phyloP scores from a whole-genome alignment of 148 eudicot species.

The Nepenthes gracilis region DNA sequence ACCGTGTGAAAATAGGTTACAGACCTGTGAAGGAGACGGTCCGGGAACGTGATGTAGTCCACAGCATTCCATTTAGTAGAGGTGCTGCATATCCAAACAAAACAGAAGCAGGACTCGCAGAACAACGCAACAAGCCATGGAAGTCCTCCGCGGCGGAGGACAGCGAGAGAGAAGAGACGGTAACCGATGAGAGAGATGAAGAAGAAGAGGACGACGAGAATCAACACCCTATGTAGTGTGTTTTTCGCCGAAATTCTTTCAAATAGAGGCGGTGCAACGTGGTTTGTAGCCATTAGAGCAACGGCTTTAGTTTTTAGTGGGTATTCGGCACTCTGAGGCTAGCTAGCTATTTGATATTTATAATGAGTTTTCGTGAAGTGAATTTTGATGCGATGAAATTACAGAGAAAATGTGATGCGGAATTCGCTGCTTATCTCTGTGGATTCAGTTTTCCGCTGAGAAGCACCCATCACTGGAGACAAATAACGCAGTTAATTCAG shows the following conservation, averaged over 20 bases:
- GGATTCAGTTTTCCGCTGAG: too few relatives aligned
- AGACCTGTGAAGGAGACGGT: constrained; percentile 16
- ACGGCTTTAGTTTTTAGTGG: too few relatives aligned
- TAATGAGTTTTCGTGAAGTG: too few relatives aligned
- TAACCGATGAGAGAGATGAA: constrained; percentile 3
- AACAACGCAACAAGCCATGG: constrained; percentile 17
- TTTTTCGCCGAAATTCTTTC: neutral
- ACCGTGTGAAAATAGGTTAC: too few relatives aligned
- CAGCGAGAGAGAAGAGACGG: constrained; percentile 8
- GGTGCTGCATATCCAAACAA: constrained; percentile 11
- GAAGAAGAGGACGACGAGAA: neutral
- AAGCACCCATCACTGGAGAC: too few relatives aligned
- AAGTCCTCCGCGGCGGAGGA: constrained; percentile 16
- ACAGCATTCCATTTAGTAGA: constrained; percentile 23
- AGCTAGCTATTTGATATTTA: too few relatives aligned
- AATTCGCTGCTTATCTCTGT: too few relatives aligned
- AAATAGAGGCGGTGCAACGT: neutral
- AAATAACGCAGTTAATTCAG: too few relatives aligned
- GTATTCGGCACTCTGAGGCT: too few relatives aligned
- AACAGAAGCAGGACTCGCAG: constrained; percentile 23
- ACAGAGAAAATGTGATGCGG: too few relatives aligned
- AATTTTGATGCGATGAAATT: too few relatives aligned
- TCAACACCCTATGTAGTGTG: neutral
- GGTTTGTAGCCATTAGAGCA: neutral
- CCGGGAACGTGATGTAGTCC: constrained; percentile 5